These are phyloP conservation scores for Gloeopeniophorella convolvens DNA, from an alignment of 768 basidiomycete genomes.

Conservation along the genomic window DNA sequence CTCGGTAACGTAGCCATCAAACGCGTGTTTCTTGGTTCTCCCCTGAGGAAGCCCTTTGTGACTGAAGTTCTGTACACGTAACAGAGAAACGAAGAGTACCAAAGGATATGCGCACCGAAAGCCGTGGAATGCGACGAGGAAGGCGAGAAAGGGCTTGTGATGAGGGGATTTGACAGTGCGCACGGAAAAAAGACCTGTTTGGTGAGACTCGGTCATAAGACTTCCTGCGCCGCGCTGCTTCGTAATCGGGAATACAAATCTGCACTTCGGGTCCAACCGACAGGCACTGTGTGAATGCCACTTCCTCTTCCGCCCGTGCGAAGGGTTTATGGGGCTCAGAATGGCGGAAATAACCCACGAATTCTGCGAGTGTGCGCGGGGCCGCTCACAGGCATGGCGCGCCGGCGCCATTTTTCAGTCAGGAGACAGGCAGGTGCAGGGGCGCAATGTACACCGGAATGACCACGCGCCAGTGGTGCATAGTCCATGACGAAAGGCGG, in stretches of 20 bases:
- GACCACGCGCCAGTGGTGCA: too few relatives aligned
- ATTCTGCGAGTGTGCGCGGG: background rate
- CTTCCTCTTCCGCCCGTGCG: too few relatives aligned
- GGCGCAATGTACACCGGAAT: too few relatives aligned
- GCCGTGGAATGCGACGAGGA: background rate
- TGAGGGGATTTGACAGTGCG: background rate
- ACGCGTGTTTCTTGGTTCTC: conserved; percentile 5
- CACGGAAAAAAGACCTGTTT: background rate
- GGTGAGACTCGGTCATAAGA: background rate
- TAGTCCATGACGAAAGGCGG: too few relatives aligned
- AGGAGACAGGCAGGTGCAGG: too few relatives aligned
- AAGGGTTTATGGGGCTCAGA: background rate
- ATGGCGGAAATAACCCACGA: background rate
- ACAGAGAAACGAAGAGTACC: background rate
- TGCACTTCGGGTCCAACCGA: background rate
- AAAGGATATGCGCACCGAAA: background rate
- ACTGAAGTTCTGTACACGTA: conserved; percentile 14
- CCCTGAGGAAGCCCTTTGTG: background rate
- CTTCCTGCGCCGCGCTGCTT: background rate
- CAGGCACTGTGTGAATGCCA: background rate
- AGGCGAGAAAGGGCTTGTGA: background rate
- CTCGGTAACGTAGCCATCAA: conserved; percentile 6
- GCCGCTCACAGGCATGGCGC: background rate
- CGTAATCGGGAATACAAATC: background rate
- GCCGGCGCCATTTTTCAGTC: background rate